phyloP scores from a whole-genome alignment of 441 rosid species.

The Jatropha multifida region DNA sequence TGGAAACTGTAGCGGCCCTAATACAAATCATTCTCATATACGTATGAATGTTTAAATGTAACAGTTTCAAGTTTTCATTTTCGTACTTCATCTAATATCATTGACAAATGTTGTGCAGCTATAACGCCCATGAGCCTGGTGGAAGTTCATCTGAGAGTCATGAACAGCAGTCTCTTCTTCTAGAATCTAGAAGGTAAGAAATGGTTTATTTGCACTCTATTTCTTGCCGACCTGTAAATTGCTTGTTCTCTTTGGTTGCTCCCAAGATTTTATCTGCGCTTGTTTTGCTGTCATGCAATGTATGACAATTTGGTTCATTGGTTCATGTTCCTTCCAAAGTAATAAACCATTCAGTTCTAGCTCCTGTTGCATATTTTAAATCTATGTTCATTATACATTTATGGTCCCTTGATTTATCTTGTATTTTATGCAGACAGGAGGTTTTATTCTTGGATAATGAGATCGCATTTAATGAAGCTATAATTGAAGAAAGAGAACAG shows the following conservation, averaged over 20 bases:
- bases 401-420: not conserved
- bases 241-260: not conserved
- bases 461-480: conserved; percentile 80
- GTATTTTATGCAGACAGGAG: conserved; percentile 60
- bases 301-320: not conserved
- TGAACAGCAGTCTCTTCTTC: conserved; percentile 50
- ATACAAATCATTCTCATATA: not conserved
- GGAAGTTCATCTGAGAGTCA: conserved; percentile 38
- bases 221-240: not conserved
- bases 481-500: conserved; percentile 90
- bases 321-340: not conserved
- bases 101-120: conserved; percentile 37
- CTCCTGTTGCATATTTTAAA: not conserved
- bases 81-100: conserved; percentile 18
- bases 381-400: not conserved
- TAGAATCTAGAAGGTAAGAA: conserved; percentile 58
- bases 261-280: not conserved
- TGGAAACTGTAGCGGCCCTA: not conserved
- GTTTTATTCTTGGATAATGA: conserved; percentile 80
- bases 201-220: not conserved
- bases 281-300: not conserved
- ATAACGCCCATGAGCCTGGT: conserved; percentile 52
- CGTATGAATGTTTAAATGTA: not conserved
- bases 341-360: not conserved
- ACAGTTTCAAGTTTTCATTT: conserved; percentile 11